Conservation (phyloP, 1,284 basidiomycete species). For the Pseudozyma flocculosa region DNA sequence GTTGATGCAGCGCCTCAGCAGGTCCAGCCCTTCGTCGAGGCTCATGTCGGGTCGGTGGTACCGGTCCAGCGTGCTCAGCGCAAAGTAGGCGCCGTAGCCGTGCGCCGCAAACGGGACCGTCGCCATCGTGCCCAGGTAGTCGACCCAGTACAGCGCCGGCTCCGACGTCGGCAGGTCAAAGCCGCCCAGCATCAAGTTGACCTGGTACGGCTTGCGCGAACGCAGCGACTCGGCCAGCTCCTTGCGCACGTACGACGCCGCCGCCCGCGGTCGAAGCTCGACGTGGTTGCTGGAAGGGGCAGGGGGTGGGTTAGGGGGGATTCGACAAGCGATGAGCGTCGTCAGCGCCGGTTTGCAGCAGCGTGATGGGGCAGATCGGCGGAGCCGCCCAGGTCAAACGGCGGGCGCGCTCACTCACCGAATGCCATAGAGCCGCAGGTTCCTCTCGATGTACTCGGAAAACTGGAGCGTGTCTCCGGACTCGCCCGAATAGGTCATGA, state of each 20-base stretch:
- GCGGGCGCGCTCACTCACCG: conserved; percentile 63
- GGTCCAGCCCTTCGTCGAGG: conserved; percentile 80
- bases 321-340: background rate
- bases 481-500: conserved; percentile 94
- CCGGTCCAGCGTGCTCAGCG: conserved; percentile 81
- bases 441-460: conserved; percentile 92
- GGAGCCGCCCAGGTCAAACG: background rate
- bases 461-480: conserved; percentile 94
- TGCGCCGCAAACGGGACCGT: conserved; percentile 91
- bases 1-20: conserved; percentile 79
- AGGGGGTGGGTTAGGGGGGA: too few species aligned
- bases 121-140: conserved; percentile 87
- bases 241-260: conserved; percentile 90
- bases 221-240: conserved; percentile 85
- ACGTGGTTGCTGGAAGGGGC: conserved; percentile 62
- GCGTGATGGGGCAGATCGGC: too few species aligned
- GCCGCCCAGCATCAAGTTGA: conserved; percentile 90
- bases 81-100: conserved; percentile 92
- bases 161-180: conserved; percentile 70
- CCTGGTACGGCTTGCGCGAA: conserved; percentile 81
- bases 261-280: conserved; percentile 82
- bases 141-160: conserved; percentile 89
- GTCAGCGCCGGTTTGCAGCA: too few species aligned
- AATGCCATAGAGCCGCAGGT: conserved; percentile 93
- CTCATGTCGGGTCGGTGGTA: conserved; percentile 75